phyloP scores from a whole-genome alignment of 345 rosid species.

The Murraya paniculata region DNA sequence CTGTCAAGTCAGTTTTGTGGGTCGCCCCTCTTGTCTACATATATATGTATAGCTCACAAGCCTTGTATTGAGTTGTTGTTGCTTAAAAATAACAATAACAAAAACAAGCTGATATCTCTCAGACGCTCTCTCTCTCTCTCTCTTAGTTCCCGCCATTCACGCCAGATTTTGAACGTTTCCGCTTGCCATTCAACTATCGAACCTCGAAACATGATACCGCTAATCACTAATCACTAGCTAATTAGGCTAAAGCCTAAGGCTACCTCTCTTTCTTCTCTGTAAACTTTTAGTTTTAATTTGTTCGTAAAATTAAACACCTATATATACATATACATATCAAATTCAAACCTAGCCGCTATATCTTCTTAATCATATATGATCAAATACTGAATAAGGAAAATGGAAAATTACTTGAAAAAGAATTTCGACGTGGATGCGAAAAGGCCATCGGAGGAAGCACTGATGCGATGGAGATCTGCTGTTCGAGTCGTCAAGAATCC shows the following conservation, averaged over 20 bases:
- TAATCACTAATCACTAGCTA: neutral
- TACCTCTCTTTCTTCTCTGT: neutral
- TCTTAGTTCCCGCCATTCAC: conserved; percentile 5
- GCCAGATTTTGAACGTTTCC: conserved; percentile 19
- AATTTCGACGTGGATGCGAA: conserved; percentile 47
- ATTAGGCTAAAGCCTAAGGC: too few relatives aligned
- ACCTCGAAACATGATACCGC: neutral
- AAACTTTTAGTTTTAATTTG: neutral
- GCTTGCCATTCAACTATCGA: neutral
- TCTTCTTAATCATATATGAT: too few relatives aligned
- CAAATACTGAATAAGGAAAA: neutral
- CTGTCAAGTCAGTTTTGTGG: too few relatives aligned
- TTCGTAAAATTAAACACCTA: too few relatives aligned
- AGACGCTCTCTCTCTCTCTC: neutral
- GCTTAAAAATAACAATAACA: neutral
- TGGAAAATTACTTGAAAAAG: conserved; percentile 38
- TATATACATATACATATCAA: too few relatives aligned
- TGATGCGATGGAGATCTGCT: conserved; percentile 44
- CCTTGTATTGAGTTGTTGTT: neutral
- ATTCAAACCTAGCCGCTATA: too few relatives aligned
- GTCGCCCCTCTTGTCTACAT: neutral
- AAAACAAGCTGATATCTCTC: neutral
- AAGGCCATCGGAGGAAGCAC: conserved; percentile 43
- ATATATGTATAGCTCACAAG: neutral
- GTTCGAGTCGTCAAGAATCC: conserved; percentile 52